Evolutionary conservation across 768 basidiomycete species (phyloP).

Genomic region (Lactifluus piperatus): DNA sequence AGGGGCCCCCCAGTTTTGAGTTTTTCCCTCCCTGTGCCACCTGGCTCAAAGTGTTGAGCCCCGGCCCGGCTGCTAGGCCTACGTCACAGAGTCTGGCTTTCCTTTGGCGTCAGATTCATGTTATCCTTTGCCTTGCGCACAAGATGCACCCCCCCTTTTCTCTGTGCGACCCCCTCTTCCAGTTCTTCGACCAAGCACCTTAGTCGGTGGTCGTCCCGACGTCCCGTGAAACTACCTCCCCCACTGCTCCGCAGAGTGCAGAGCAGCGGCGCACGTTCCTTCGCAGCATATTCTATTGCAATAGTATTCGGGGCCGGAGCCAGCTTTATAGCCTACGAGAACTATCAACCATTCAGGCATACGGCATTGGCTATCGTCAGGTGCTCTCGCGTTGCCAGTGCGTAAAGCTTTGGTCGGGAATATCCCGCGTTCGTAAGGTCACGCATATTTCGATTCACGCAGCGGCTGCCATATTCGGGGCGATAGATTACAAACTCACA

Average conservation of each 20-base stretch:
- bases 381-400: constrained; percentile 71
- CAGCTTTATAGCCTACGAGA: constrained; percentile 48
- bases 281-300: constrained; percentile 11
- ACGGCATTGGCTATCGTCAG: constrained; percentile 61
- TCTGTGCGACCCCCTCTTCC: neutral
- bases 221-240: neutral
- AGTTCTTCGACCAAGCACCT: neutral
- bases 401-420: constrained; percentile 23
- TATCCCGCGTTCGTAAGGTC: neutral
- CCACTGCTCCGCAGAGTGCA: neutral
- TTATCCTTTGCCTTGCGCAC: constrained; percentile 5
- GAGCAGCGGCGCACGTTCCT: constrained; percentile 1
- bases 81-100: neutral
- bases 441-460: constrained; percentile 22
- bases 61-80: neutral
- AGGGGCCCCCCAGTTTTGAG: too few relatives aligned
- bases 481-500: constrained; percentile 65
- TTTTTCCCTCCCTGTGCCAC: neutral
- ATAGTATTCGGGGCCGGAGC: constrained; percentile 28
- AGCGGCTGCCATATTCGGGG: constrained; percentile 56
- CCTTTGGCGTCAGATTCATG: constrained; percentile 10
- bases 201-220: constrained; percentile 1
- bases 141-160: neutral
- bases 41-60: too few relatives aligned
- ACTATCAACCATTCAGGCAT: constrained; percentile 68